Conservation (phyloP, 108 stramenopile genomes). For the Cylindrotheca closterium region DNA sequence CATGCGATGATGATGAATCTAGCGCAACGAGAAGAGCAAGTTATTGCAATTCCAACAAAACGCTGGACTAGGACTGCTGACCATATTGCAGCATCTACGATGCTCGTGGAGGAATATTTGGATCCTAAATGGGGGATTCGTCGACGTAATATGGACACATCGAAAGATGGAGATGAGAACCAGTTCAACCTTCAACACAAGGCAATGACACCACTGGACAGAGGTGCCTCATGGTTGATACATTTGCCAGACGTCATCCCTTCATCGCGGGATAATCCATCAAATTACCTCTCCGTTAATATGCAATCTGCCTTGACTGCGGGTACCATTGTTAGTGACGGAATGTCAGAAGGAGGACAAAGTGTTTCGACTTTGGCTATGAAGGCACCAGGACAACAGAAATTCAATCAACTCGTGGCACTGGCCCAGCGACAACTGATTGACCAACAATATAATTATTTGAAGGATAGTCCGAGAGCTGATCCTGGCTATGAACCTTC, state of each 20-base stretch:
- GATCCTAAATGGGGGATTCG: slow-evolving; percentile 58
- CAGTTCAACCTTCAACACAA: slow-evolving; percentile 7
- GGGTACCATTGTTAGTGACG: neutral
- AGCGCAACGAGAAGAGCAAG: slow-evolving; percentile 26
- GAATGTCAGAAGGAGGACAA: slow-evolving; percentile 4
- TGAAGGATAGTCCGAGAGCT: too few relatives aligned
- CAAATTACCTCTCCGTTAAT: neutral
- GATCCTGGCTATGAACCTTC: too few relatives aligned
- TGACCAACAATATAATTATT: slow-evolving; percentile 6
- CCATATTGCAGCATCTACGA: slow-evolving; percentile 22
- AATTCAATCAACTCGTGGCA: slow-evolving; percentile 28
- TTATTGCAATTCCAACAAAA: slow-evolving; percentile 50
- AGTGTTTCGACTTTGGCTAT: slow-evolving; percentile 13
- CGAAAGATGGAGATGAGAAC: neutral
- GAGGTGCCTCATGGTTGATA: slow-evolving; percentile 71
- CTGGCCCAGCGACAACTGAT: slow-evolving; percentile 33
- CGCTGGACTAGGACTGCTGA: slow-evolving; percentile 70
- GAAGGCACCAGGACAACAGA: slow-evolving; percentile 11
- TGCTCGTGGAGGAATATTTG: slow-evolving; percentile 45
- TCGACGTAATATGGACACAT: neutral
- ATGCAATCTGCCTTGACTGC: neutral
- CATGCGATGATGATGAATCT: slow-evolving; percentile 68
- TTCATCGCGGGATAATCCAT: slow-evolving; percentile 9
- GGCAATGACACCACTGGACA: slow-evolving; percentile 34
- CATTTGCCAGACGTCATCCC: slow-evolving; percentile 45